Conservation (phyloP, 768 basidiomycete species). For the Gloeopeniophorella convolvens region DNA sequence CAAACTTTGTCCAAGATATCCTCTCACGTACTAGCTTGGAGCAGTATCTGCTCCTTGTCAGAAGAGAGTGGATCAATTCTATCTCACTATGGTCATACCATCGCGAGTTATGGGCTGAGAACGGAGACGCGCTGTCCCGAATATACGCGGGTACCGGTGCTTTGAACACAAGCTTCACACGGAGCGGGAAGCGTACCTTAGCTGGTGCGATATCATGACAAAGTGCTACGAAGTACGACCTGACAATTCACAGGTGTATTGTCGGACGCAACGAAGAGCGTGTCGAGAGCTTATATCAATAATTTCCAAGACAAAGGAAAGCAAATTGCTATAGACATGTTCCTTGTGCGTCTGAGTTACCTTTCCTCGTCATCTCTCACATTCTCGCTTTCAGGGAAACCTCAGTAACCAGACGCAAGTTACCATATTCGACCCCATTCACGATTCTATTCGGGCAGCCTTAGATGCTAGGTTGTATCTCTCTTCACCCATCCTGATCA, state of each 20-base stretch:
- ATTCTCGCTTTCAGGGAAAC: constrained; percentile 65
- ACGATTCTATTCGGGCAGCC: constrained; percentile 73
- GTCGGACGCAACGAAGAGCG: constrained; percentile 95
- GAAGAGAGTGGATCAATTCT: constrained; percentile 67
- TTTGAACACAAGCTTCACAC: constrained; percentile 91
- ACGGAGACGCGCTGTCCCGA: constrained; percentile 85
- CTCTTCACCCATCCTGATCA: background rate
- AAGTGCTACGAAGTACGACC: background rate
- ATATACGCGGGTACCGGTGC: constrained; percentile 95
- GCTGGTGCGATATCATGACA: constrained; percentile 47
- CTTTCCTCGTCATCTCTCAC: background rate
- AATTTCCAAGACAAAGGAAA: constrained; percentile 96
- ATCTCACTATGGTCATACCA: constrained; percentile 77
- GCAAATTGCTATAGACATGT: constrained; percentile 91
- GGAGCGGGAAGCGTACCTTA: constrained; percentile 90
- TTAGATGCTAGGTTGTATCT: constrained; percentile 59
- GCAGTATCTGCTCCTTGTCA: constrained; percentile 73
- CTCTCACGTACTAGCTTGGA: constrained; percentile 77
- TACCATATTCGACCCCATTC: constrained; percentile 89
- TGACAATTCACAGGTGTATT: constrained; percentile 58
- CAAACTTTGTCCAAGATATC: constrained; percentile 96
- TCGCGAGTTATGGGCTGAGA: constrained; percentile 95
- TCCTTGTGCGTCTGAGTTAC: constrained; percentile 54
- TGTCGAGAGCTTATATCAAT: constrained; percentile 93
- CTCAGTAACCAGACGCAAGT: constrained; percentile 83